Evolutionary conservation across 2,329 filamentous ascomycete species (phyloP).

Genomic region (Septoria linicola): DNA sequence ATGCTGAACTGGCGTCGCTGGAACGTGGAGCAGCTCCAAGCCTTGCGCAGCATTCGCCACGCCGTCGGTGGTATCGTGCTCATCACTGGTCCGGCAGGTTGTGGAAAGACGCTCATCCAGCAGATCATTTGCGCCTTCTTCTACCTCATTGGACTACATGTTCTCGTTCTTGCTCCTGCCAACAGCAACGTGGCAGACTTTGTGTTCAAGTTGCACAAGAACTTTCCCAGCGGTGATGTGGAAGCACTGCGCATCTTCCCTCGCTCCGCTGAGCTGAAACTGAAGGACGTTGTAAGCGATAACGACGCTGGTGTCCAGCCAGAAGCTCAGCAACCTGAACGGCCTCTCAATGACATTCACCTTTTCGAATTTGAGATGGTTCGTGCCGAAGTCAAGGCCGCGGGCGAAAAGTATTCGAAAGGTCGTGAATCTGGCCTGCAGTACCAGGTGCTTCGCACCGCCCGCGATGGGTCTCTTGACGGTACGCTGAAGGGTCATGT

Average conservation of each 20-base stretch:
- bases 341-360: conserved; percentile 3
- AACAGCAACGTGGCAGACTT: conserved; percentile 27
- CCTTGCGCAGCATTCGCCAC: conserved; percentile 18
- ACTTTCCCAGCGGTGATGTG: conserved; percentile 18
- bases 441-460: conserved; percentile 16
- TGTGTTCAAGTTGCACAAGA: conserved; percentile 21
- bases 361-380: conserved; percentile 23
- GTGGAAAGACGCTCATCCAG: conserved; percentile 20
- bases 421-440: conserved; percentile 18
- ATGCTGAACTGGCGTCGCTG: conserved; percentile 19
- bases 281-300: conserved; percentile 15
- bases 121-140: conserved; percentile 25
- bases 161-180: conserved; percentile 23
- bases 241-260: conserved; percentile 21
- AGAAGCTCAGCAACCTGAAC: neutral
- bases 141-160: conserved; percentile 22
- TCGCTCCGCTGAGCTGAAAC: conserved; percentile 14
- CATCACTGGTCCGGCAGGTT: conserved; percentile 23
- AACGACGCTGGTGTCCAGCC: too few species aligned
- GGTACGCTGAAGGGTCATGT: neutral
- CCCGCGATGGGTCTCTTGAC: conserved; percentile 5
- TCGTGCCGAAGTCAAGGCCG: conserved; percentile 16
- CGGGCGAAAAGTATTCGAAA: conserved; percentile 15
- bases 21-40: conserved; percentile 24
- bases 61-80: conserved; percentile 21